Evolutionary conservation across 169 alveolate species (phyloP).

Genomic region (Plasmodium vinckei): DNA sequence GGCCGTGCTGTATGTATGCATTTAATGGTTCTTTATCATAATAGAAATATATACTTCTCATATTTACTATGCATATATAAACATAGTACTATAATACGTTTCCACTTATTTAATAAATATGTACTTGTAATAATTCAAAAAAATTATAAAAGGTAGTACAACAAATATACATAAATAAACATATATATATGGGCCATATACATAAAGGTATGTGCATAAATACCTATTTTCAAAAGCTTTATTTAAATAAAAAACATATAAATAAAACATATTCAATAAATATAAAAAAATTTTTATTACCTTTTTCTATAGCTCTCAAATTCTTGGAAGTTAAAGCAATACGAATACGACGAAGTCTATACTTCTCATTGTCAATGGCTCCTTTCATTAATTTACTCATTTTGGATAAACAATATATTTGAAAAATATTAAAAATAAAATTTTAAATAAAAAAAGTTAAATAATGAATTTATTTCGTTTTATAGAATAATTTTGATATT

Average conservation of each 20-base stretch:
- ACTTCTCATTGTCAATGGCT: constrained; percentile 90
- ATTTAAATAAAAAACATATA: not conserved
- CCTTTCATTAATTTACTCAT: constrained; percentile 87
- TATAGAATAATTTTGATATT: too few species aligned
- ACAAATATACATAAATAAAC: not conserved
- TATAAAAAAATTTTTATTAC: constrained; percentile 62
- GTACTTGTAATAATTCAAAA: not conserved
- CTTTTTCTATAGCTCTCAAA: constrained; percentile 91
- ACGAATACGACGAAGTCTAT: constrained; percentile 92
- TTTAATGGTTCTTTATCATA: too few species aligned
- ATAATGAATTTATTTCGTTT: too few species aligned
- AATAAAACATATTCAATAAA: not conserved
- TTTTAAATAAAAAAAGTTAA: not conserved
- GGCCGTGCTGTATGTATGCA: too few species aligned
- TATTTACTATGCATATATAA: too few species aligned
- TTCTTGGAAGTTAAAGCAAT: constrained; percentile 94
- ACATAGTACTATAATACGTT: too few species aligned
- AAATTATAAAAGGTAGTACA: not conserved
- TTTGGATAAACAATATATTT: constrained; percentile 48
- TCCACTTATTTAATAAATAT: not conserved
- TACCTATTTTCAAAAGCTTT: not conserved
- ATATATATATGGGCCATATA: not conserved
- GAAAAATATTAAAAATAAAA: constrained; percentile 14
- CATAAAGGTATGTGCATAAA: not conserved
- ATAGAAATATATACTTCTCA: too few species aligned